Evolutionary conservation across 352 stramenopile species (phyloP).

Genomic region (Aphanomyces astaci): DNA sequence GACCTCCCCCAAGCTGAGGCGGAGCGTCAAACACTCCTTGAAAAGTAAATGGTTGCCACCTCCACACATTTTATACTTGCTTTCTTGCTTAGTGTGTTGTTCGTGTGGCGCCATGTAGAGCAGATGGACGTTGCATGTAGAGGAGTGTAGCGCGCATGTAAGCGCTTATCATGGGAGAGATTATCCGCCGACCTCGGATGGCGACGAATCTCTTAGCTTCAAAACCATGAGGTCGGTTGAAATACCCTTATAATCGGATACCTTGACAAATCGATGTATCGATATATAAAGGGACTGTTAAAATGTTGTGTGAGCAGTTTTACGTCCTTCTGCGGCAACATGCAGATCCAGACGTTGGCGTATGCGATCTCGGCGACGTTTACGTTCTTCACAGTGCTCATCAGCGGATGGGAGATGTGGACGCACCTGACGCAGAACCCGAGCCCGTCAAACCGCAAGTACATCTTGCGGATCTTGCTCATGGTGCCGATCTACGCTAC

Average conservation of each 20-base stretch:
- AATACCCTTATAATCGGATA: too few species aligned
- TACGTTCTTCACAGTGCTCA: conserved; percentile 74
- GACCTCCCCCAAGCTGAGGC: not conserved
- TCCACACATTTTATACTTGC: not conserved
- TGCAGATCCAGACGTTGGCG: conserved; percentile 82
- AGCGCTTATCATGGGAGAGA: too few species aligned
- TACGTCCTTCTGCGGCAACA: conserved; percentile 27
- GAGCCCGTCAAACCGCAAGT: conserved; percentile 72
- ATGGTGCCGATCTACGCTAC: conserved; percentile 92
- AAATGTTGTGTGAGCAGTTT: too few species aligned
- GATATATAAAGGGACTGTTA: too few species aligned
- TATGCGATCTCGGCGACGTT: conserved; percentile 83
- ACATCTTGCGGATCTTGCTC: conserved; percentile 90
- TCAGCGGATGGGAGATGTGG: conserved; percentile 83
- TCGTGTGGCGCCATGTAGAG: too few species aligned
- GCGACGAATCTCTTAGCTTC: too few species aligned
- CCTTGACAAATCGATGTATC: too few species aligned
- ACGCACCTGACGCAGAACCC: conserved; percentile 83
- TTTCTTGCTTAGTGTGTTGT: conserved; percentile 19
- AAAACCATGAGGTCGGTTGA: too few species aligned
- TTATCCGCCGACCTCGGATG: too few species aligned
- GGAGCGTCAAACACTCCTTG: conserved; percentile 5
- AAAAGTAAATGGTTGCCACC: conserved; percentile 15
- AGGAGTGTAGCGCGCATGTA: too few species aligned
- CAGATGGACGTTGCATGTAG: too few species aligned